Evolutionary conservation across 495 filamentous ascomycete species (phyloP), one percentile per base, ranked within the genome.

Genomic region (Mytilinidion resinicola): DNA sequence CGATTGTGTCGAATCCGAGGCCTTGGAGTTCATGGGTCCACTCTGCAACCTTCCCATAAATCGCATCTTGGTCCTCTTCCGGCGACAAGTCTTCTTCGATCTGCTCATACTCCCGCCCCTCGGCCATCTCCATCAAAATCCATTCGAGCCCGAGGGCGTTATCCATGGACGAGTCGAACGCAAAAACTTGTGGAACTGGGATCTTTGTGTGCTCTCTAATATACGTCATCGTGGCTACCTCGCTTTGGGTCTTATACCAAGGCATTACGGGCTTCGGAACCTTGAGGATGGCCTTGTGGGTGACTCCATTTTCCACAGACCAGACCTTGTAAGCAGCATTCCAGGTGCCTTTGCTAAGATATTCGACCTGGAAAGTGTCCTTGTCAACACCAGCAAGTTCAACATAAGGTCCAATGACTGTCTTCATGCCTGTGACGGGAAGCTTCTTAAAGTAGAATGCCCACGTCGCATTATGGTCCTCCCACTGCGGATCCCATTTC

Each of bases 131-230:
- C 77, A 83, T 80, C 10, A 85, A 57, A 0, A 84, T 77, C 82
- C 82, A 86, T 72, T 84, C 82, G 58, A 79, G 82, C 9, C 77
- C 77, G 25, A 85, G 66, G 9, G 70, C 69, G 58, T 79, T 82
- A 6, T 72, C 44, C 4, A 56, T 52, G 0, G 75, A 73, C 17
- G 74, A 69, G 51, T 83, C 76, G 41, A 73, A 82, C 17, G 73
- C 73, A 20, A 75, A 59, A 19, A 84, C 72, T 1, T 65, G 62
- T 5, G 83, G 78, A 0, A 82, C 74, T 0, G 81, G 83, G 2
- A 84, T 69, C 6, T 63, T 65, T n/a, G 81, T 81, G 36, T 66
- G 64, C 21, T 65, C 59, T 14, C 67, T 59, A 4, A 85, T 61
- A 60, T 73, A 80, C 7, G 67, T 66, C 8, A 82, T 70, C 0